Evolutionary conservation across 257 asterid genomes (phyloP), one percentile per base, ranked within the genome.

Genomic region (Solanum bulbocastanum): DNA sequence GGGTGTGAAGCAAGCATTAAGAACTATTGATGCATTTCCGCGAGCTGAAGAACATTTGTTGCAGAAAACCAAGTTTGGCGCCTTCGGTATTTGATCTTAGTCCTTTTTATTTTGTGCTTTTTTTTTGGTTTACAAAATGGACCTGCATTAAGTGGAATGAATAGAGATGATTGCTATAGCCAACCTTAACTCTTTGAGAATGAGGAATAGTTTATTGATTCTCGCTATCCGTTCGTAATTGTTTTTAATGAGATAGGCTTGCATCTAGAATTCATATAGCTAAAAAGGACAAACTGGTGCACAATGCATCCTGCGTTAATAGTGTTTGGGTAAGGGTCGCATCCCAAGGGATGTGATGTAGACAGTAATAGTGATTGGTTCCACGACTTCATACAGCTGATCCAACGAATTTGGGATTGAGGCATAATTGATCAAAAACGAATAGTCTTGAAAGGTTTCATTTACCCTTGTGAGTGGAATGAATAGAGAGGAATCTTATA

Each of bases 41-140:
- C 98, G 98, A 56, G 95, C 99, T 25, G 99, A 97, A 85, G 99
- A 96, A 52, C 99, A 97, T 89, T 91, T 97, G 93, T 89, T 97
- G 93, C 97, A 88, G 95, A 94, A 96, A 91, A 97, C 99, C 33
- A 94, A 95, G 92, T 94, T 96, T 25, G 98, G 99, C 84, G 99
- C 99, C 88, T 86, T 96, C 25, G 99, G 99, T 97, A 93, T 84
- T 85, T 42, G 13, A 69, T 78, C 35, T 8, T 15, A 15, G 49
- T 52, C 23, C 36, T 40, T 40, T 27, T 23, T 11, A 23, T 12
- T 75, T 25, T 30, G 58, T 78, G 9, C 8, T 76, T 14, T 25
- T 23, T 76, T 12, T 78, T 37, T 78, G 13, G 22, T 23, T 11
- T 74, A 22, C 25, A 39, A 75, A 75, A 39, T 76, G 23, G 20